A percentile compares a stretch with the other conserved stretches of the same genome.
Conservation (phyloP, 2,329 filamentous ascomycete genomes). For the Orbilia oligospora region DNA sequence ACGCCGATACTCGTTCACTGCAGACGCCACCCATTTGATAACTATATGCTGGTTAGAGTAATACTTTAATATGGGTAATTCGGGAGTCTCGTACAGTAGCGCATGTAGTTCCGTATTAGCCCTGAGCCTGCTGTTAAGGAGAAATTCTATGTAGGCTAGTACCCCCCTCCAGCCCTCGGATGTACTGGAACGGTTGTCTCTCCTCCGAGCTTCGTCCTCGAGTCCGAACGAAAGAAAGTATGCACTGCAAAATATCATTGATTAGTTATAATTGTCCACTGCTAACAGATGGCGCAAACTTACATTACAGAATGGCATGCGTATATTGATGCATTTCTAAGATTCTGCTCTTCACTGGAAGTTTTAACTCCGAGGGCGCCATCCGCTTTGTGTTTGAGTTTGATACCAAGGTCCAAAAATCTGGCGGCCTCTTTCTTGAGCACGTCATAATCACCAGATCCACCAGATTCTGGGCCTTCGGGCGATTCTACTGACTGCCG, state of each 20-base stretch:
- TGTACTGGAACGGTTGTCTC: slow-evolving; percentile 48
- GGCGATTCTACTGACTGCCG: slow-evolving; percentile 20
- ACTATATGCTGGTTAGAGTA: slow-evolving; percentile 26
- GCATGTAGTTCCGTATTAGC: slow-evolving; percentile 54
- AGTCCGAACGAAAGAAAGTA: slow-evolving; percentile 59
- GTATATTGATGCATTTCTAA: slow-evolving; percentile 50
- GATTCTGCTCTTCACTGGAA: slow-evolving; percentile 40
- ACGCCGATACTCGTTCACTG: slow-evolving; percentile 53
- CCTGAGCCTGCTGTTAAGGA: slow-evolving; percentile 48
- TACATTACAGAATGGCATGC: slow-evolving; percentile 59
- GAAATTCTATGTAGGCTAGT: slow-evolving; percentile 51
- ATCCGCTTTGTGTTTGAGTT: slow-evolving; percentile 57
- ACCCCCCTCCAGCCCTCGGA: slow-evolving; percentile 57
- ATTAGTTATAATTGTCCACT: background rate
- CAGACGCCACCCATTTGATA: slow-evolving; percentile 58
- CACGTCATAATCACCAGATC: slow-evolving; percentile 39
- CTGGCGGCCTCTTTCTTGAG: slow-evolving; percentile 42
- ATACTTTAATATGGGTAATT: background rate
- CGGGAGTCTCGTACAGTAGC: slow-evolving; percentile 37
- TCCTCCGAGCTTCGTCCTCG: slow-evolving; percentile 45
- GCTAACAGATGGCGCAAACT: background rate
- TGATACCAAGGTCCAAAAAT: slow-evolving; percentile 53
- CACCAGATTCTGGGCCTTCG: slow-evolving; percentile 31
- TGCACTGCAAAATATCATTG: slow-evolving; percentile 4
- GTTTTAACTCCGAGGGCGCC: slow-evolving; percentile 51